phyloP scores from a whole-genome alignment of 495 filamentous ascomycete species.

The Endocarpon pusillum region DNA sequence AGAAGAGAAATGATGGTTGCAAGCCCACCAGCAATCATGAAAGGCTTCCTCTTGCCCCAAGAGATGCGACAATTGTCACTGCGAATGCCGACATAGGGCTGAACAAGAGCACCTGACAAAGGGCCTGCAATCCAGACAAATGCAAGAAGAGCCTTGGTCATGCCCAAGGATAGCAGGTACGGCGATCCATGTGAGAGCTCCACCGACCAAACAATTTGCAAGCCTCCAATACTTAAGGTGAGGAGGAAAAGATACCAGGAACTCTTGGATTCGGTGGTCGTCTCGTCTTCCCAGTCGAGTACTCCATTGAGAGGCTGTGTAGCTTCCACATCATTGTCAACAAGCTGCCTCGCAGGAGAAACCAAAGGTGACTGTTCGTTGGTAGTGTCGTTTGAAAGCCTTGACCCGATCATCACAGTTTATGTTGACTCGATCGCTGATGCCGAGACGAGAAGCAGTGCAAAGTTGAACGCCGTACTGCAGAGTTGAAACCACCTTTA shows the following conservation, averaged over 20 bases:
- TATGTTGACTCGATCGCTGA: no score
- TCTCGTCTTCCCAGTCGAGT: conserved; percentile 15
- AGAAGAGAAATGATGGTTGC: conserved; percentile 61
- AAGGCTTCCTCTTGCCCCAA: conserved; percentile 78
- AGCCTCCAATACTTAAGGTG: conserved; percentile 68
- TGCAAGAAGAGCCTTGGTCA: conserved; percentile 86
- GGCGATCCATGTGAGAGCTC: conserved; percentile 78
- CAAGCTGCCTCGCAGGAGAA: conserved; percentile 7
- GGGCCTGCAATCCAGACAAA: conserved; percentile 91
- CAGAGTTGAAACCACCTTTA: no score
- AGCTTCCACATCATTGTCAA: conserved; percentile 8
- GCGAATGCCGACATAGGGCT: conserved; percentile 84
- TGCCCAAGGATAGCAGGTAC: conserved; percentile 56
- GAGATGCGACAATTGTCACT: conserved; percentile 68
- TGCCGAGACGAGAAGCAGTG: no score
- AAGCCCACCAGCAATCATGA: conserved; percentile 60
- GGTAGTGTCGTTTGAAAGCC: not conserved
- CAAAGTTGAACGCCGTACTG: no score
- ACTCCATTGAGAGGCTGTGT: conserved; percentile 4
- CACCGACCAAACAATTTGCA: conserved; percentile 91
- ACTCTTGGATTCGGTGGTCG: conserved; percentile 47
- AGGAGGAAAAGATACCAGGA: conserved; percentile 67
- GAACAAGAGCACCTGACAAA: conserved; percentile 68
- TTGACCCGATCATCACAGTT: not conserved
- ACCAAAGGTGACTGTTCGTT: conserved; percentile 27